Base-by-base conservation (phyloP, 192 early-diverging fungal genomes). In the Coemansia brasiliensis region DNA sequence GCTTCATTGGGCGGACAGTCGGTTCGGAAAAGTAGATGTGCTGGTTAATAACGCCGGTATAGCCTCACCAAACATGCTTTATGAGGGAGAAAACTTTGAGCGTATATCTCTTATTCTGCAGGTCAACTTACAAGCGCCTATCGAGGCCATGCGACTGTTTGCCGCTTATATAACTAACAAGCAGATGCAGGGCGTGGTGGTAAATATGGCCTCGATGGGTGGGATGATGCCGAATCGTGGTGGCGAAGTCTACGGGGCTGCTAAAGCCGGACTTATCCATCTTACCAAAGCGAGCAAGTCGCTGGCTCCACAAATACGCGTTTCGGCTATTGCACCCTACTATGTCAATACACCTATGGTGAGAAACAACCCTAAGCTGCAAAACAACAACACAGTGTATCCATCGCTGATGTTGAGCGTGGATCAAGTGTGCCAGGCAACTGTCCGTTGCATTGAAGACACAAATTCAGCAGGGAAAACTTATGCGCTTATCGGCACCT, bases 281-380 rank as follows among this genome's bases (percentile, higher is more conserved):
- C 29, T 77, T 39, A 77, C 74, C 5, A 46, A 59, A 3, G 67
- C 74, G 0, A 71, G 74, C 49, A 32, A n/a, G 3, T 51, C 61
- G 8, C 25, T 77, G 41, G 57, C 60, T 0, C 74, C 74, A 9
- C 18, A 41, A 21, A 52, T 77, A 1, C 67, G 74, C 3, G 67
- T 77, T 0, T 59, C 55, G 1, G 74, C 74, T 0, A 42, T 77
- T 10, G 74, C 74, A 16, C 74, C 74, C 0, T 77, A 77, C 29
- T 77, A 70, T 26, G 74, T 77, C 8, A 46, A 49, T 7, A 67
- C 74, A 17, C 74, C 74, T 1, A 77, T 77, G 74, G 74, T 77
- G 16, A 35, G 62, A 24, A 44, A 60, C 24, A 77, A 77, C 39
- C 74, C 74, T 5, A 77, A 77, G 64, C 64, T 70, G 13, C 35